Evolutionary conservation across 441 rosid genomes (phyloP), one percentile per base, ranked within the genome.

Genomic region (Croton laevigatus): DNA sequence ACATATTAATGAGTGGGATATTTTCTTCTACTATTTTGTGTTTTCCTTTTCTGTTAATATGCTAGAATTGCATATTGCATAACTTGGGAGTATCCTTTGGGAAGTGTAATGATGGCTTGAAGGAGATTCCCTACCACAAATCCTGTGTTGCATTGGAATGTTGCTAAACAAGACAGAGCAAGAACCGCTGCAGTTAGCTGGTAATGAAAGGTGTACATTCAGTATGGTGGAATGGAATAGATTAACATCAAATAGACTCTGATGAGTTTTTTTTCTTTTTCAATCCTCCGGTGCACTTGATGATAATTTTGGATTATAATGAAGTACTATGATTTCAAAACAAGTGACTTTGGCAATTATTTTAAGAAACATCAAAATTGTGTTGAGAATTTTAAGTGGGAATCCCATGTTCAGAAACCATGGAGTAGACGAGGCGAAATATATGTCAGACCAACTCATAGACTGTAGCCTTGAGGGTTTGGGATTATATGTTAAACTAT

Each of bases 261-360:
- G 60, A 40, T 37, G 4, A 11, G 51, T 38, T 52, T 13, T 34
- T 46, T 23, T n/a, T n/a, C n/a, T n/a, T 59, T 44, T 34, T 46
- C 32, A 27, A 27, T 46, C 49, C 55, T n/a, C 57, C 3, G 54
- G 32, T 59, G 13, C 44, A 44, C 55, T 14, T 62, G 23, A n/a
- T 3, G 53, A 59, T 38, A 40, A 48, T 49, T 2, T 68, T 57
- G 53, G 62, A 44, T 54, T 36, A 4, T 17, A 5, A 7, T 19
- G 52, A 54, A 67, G 40, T 53, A 11, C 22, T 51, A 3, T 70
- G 67, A 51, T n/a, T 61, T 38, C 49, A 16, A 38, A 51, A 61
- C 14, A 20, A 52, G 14, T 60, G 37, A 52, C 23, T 23, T 1
- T 71, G 22, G 54, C 57, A 60, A 36, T 34, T 70, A 23, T 23